Conservation (phyloP, 2,329 filamentous ascomycete species). For the Chaetomium olivaceum region DNA sequence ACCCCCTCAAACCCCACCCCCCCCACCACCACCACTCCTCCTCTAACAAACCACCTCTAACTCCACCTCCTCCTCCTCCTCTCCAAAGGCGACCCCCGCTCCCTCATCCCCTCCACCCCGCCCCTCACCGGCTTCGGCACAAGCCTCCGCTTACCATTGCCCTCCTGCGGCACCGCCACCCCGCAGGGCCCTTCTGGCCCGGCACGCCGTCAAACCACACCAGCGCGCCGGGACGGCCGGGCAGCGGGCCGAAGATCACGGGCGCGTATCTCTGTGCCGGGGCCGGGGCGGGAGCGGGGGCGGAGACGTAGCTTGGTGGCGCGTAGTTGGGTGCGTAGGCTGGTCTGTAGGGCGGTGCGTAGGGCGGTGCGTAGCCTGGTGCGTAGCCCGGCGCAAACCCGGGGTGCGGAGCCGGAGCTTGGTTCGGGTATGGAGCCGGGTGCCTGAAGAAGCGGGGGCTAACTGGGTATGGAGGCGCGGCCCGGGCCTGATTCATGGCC, state of each 20-base stretch:
- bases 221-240: background rate
- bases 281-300: background rate
- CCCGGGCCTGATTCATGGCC: too few relatives aligned
- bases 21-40: background rate
- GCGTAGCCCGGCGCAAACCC: too few relatives aligned
- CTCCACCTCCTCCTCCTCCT: background rate
- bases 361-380: too few relatives aligned
- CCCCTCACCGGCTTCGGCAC: background rate
- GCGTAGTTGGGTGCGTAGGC: too few relatives aligned
- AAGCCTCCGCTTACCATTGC: background rate
- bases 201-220: background rate
- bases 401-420: too few relatives aligned
- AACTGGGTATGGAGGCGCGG: too few relatives aligned
- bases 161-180: background rate
- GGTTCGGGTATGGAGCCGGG: too few relatives aligned
- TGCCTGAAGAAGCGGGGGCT: too few relatives aligned
- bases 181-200: background rate
- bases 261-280: background rate
- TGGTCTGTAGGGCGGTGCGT: too few relatives aligned
- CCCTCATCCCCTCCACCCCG: background rate
- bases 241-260: background rate
- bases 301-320: too few relatives aligned
- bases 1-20: too few relatives aligned
- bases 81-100: constrained; percentile 1
- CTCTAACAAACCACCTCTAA: too few relatives aligned